Evolutionary conservation across 176 grass and related monocot genomes (phyloP), one percentile per base, ranked within the genome.

Genomic region (Avena sativa): DNA sequence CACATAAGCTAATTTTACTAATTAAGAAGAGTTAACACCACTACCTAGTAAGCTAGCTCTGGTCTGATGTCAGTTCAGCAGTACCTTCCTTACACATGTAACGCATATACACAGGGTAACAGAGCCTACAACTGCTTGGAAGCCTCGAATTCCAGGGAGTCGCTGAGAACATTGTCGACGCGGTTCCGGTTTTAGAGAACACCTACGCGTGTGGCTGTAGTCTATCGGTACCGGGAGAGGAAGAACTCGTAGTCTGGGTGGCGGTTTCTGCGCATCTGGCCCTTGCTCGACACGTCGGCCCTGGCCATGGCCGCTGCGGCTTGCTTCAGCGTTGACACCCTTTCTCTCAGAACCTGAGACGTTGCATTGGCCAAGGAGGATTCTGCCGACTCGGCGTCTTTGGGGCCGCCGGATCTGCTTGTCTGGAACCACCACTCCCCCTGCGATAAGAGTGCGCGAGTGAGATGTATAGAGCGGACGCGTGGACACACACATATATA

Each of bases 221-320:
- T 61, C 88, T 89, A 90, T 5, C 56, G 43, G 70, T 53, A 38
- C 50, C 96, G 82, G 19, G 90, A 93, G 2, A 89, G 44, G 86
- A 98, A 98, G 83, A 98, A 98, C 69, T 93, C 90, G 2, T 88
- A 96, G 38, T 98, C 96, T 17, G 88, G 81, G 50, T 98, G 96
- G 19, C 57, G 51, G 74, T 93, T 98, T 69, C 57, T 72, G 0
- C 52, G 80, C 12, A 26, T 28, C 61, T 88, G 81, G 16, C 43
- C 49, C 20, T 80, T 65, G 40, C 86, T 94, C 15, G 40, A 55
- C 60, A 96, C 66, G 14, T 65, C 36, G 0, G 96, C 87, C 71
- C 83, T 90, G 49, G 97, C 72, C 93, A 98, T 93, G 20, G 69
- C 85, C 2, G 26, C 63, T 3, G 93, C 90, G 36, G 87, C 77